Evolutionary conservation across 2,329 filamentous ascomycete genomes (phyloP).

Genomic region (Ophiostoma angusticollis): DNA sequence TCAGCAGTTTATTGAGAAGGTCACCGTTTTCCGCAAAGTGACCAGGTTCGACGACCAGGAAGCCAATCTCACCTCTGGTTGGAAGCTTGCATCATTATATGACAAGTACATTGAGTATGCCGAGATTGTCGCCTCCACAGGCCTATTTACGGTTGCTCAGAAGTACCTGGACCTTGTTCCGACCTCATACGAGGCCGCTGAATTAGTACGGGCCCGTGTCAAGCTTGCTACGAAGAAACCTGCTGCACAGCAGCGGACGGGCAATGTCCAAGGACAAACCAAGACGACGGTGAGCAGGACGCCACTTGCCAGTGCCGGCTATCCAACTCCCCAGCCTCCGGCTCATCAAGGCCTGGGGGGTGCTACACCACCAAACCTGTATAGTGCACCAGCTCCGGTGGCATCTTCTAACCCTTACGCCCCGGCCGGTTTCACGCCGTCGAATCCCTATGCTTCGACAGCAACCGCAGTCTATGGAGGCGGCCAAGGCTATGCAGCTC

Average conservation of each 20-base stretch:
- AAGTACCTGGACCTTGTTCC: slow-evolving; percentile 86
- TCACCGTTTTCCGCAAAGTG: slow-evolving; percentile 88
- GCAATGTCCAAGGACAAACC: neutral
- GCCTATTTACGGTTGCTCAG: slow-evolving; percentile 73
- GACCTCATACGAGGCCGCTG: slow-evolving; percentile 68
- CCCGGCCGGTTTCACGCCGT: slow-evolving; percentile 15
- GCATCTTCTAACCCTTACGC: slow-evolving; percentile 23
- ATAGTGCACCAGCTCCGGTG: slow-evolving; percentile 17
- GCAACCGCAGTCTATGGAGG: slow-evolving; percentile 18
- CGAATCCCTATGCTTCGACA: slow-evolving; percentile 25
- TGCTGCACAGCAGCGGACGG: slow-evolving; percentile 19
- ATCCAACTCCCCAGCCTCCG: slow-evolving; percentile 33
- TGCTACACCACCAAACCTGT: slow-evolving; percentile 20
- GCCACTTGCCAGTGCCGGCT: slow-evolving; percentile 19
- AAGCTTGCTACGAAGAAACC: slow-evolving; percentile 63
- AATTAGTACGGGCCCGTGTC: slow-evolving; percentile 74
- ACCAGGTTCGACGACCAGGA: slow-evolving; percentile 82
- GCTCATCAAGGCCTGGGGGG: neutral
- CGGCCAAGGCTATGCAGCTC: slow-evolving; percentile 24
- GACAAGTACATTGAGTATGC: slow-evolving; percentile 96
- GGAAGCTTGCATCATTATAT: slow-evolving; percentile 82
- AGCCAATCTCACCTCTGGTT: slow-evolving; percentile 56
- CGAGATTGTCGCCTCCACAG: slow-evolving; percentile 83
- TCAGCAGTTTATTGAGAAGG: slow-evolving; percentile 95
- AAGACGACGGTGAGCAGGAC: slow-evolving; percentile 1